These are phyloP conservation scores for Tolypocladium endophyticum DNA, from an alignment of 2,329 filamentous ascomycete species.

Conservation along the genomic window DNA sequence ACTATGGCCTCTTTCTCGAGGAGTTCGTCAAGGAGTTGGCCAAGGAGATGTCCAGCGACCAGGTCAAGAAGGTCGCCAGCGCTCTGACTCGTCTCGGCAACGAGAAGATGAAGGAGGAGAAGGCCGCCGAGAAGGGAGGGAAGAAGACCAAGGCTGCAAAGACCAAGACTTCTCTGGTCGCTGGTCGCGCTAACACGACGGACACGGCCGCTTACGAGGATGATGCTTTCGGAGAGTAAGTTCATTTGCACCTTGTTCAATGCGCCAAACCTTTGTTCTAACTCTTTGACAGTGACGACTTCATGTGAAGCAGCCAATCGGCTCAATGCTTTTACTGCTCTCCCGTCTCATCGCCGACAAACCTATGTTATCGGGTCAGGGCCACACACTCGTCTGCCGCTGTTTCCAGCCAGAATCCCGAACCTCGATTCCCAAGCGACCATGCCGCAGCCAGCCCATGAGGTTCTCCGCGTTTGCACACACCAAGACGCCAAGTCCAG, in stretches of 20 bases:
- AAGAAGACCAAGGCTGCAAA: constrained; percentile 98
- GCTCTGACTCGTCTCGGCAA: constrained; percentile 82
- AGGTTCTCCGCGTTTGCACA: background rate
- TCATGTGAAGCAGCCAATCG: constrained; percentile 48
- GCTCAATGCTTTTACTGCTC: background rate
- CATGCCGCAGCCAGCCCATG: background rate
- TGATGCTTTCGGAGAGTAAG: constrained; percentile 73
- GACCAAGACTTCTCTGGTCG: constrained; percentile 78
- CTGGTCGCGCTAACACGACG: constrained; percentile 46
- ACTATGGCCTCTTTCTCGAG: constrained; percentile 82
- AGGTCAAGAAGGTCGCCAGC: constrained; percentile 94
- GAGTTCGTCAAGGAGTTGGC: constrained; percentile 82
- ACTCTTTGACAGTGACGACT: constrained; percentile 46
- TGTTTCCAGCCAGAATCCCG: background rate
- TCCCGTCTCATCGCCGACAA: background rate
- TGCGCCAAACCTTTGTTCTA: background rate
- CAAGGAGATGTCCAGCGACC: constrained; percentile 79
- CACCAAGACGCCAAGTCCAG: background rate
- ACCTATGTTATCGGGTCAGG: background rate
- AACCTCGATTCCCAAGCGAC: background rate
- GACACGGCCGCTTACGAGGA: constrained; percentile 76
- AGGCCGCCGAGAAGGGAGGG: constrained; percentile 80
- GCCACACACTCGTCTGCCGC: background rate
- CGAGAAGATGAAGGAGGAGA: constrained; percentile 98
- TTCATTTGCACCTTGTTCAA: constrained; percentile 13